These are phyloP conservation scores for Aspergillus caelatus DNA, from an alignment of 2,329 filamentous ascomycete genomes.

Conservation along the genomic window DNA sequence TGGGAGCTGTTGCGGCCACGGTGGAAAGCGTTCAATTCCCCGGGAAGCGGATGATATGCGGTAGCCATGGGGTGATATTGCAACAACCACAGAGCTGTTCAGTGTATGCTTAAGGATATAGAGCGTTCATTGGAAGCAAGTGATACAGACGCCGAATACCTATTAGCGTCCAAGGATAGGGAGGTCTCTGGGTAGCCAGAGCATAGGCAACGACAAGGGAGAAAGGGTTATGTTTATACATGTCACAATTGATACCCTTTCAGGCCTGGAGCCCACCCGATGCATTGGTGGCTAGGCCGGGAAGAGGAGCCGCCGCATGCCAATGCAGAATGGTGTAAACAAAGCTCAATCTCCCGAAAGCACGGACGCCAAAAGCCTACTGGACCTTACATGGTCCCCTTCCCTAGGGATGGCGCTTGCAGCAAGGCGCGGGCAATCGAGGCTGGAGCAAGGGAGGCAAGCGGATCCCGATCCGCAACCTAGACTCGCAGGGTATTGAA, in stretches of 20 bases:
- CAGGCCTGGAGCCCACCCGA: slow-evolving; percentile 12
- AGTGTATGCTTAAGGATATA: slow-evolving; percentile 11
- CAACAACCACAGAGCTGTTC: slow-evolving; percentile 12
- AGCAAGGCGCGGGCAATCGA: slow-evolving; percentile 31
- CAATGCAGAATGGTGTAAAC: slow-evolving; percentile 42
- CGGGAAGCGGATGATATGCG: slow-evolving; percentile 35
- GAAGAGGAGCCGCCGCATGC: slow-evolving; percentile 36
- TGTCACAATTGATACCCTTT: slow-evolving; percentile 7
- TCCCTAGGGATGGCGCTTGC: slow-evolving; percentile 37
- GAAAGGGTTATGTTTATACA: slow-evolving; percentile 42
- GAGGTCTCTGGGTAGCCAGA: slow-evolving; percentile 11
- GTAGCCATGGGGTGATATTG: slow-evolving; percentile 42
- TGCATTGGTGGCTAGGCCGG: slow-evolving; percentile 34
- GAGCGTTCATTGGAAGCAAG: slow-evolving; percentile 17
- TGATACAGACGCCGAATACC: slow-evolving; percentile 14
- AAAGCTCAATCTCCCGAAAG: slow-evolving; percentile 32
- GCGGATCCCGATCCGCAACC: slow-evolving; percentile 23
- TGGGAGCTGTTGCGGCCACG: slow-evolving; percentile 36
- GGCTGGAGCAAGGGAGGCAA: slow-evolving; percentile 33
- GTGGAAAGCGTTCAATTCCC: slow-evolving; percentile 37
- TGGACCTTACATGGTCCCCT: slow-evolving; percentile 43
- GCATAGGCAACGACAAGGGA: slow-evolving; percentile 24
- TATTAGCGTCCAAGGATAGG: slow-evolving; percentile 12
- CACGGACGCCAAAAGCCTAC: slow-evolving; percentile 40
- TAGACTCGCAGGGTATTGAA: slow-evolving; percentile 1